These are phyloP conservation scores for Coleophoma eucalyptorum DNA, from an alignment of 2,329 filamentous ascomycete species.

Conservation along the genomic window DNA sequence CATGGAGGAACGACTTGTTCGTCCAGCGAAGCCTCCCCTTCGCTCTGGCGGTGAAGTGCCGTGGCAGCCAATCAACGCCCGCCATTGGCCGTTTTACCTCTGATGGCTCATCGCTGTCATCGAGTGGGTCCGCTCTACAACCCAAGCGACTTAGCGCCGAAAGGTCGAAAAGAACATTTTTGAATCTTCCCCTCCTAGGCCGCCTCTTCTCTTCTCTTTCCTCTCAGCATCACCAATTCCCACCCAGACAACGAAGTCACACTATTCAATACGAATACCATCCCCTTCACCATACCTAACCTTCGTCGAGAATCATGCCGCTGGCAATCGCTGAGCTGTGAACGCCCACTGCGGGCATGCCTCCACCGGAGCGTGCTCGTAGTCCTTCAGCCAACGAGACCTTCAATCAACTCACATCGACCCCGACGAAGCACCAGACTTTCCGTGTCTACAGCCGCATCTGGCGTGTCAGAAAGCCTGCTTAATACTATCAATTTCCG, in stretches of 20 bases:
- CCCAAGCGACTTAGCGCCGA: too few relatives aligned
- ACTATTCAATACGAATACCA: constrained; percentile 33
- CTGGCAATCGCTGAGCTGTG: constrained; percentile 87
- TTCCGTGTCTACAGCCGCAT: constrained; percentile 28
- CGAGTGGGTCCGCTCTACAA: too few relatives aligned
- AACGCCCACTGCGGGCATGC: constrained; percentile 75
- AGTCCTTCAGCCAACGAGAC: constrained; percentile 85
- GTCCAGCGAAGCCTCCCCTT: too few relatives aligned
- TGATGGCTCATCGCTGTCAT: too few relatives aligned
- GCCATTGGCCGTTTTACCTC: too few relatives aligned
- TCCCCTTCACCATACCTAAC: constrained; percentile 25
- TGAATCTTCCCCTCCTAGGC: not conserved
- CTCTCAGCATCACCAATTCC: constrained; percentile 16
- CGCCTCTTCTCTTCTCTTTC: constrained; percentile 17
- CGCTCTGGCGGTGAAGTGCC: too few relatives aligned
- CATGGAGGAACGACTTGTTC: too few relatives aligned
- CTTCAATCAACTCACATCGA: constrained; percentile 55
- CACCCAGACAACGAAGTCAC: constrained; percentile 64
- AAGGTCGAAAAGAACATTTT: not conserved
- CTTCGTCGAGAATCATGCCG: constrained; percentile 74
- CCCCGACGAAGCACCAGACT: constrained; percentile 67
- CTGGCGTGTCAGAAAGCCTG: constrained; percentile 23
- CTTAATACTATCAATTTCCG: constrained; percentile 25
- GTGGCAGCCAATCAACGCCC: too few relatives aligned
- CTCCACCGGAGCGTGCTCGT: constrained; percentile 54